These are phyloP conservation scores for Pichia ethanolica DNA, from an alignment of 805 yeast genomes.

Conservation along the genomic window DNA sequence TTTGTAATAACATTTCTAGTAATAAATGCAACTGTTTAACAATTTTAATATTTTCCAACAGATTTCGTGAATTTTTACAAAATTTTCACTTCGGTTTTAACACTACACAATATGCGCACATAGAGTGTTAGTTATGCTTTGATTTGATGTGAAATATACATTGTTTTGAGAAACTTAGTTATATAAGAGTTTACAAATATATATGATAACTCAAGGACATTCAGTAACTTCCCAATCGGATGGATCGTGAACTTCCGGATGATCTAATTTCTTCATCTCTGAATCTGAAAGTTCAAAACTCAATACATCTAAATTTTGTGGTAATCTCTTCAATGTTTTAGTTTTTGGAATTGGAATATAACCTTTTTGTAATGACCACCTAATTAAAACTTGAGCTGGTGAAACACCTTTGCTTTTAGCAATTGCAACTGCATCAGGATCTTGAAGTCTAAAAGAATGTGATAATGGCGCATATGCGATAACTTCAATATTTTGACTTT, in stretches of 20 bases:
- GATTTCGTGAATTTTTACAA: too few species aligned
- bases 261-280: slow-evolving; percentile 36
- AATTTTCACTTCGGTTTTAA: too few species aligned
- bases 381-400: slow-evolving; percentile 56
- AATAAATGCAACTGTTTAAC: too few species aligned
- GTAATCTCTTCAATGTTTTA: slow-evolving; percentile 42
- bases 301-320: slow-evolving; percentile 47
- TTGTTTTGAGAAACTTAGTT: too few species aligned
- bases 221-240: slow-evolving; percentile 69
- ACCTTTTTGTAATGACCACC: slow-evolving; percentile 71
- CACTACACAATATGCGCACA: too few species aligned
- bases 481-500: slow-evolving; percentile 45
- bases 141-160: too few species aligned
- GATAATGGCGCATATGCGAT: slow-evolving; percentile 77
- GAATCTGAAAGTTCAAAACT: slow-evolving; percentile 38
- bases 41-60: too few species aligned
- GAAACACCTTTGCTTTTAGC: slow-evolving; percentile 43
- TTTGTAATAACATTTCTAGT: too few species aligned
- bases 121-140: too few species aligned
- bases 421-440: slow-evolving; percentile 43
- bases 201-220: neutral
- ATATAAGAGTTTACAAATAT: too few species aligned
- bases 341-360: slow-evolving; percentile 68
- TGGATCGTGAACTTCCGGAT: slow-evolving; percentile 56
- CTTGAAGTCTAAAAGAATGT: slow-evolving; percentile 50